These are phyloP conservation scores for Cystofilobasidium capitatum DNA, from an alignment of 768 basidiomycete species.

Conservation along the genomic window DNA sequence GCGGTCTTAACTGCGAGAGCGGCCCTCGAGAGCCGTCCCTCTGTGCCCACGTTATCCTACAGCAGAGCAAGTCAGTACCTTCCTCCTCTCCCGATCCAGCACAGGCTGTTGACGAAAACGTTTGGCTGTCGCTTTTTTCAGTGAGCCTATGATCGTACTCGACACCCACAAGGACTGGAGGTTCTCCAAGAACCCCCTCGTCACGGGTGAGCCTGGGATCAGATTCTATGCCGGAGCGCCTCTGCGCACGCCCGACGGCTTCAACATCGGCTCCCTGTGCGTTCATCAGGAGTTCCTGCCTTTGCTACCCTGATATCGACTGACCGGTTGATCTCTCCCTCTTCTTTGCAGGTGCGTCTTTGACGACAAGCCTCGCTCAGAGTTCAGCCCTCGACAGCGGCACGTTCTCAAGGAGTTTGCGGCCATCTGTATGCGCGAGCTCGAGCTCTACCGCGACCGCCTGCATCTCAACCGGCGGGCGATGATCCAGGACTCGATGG, in stretches of 20 bases:
- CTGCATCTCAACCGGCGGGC: conserved; percentile 84
- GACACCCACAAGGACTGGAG: conserved; percentile 78
- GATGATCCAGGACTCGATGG: conserved; percentile 92
- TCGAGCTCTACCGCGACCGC: conserved; percentile 94
- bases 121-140: conserved; percentile 35
- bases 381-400: conserved; percentile 78
- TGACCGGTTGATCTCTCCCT: neutral
- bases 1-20: neutral
- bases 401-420: conserved; percentile 94
- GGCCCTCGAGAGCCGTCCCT: conserved; percentile 58
- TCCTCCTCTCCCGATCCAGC: conserved; percentile 32
- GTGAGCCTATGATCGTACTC: conserved; percentile 77
- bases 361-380: conserved; percentile 68
- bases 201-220: conserved; percentile 55
- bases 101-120: neutral
- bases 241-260: conserved; percentile 76
- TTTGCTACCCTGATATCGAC: neutral
- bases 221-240: conserved; percentile 72
- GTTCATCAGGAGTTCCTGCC: neutral
- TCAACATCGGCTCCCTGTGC: conserved; percentile 44
- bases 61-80: too few species aligned
- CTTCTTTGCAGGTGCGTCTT: conserved; percentile 55
- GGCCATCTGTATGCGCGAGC: conserved; percentile 85
- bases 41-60: conserved; percentile 72
- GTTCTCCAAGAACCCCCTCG: conserved; percentile 69